phyloP scores from a whole-genome alignment of 2,329 filamentous ascomycete species.

The Colletotrichum endophyticum region DNA sequence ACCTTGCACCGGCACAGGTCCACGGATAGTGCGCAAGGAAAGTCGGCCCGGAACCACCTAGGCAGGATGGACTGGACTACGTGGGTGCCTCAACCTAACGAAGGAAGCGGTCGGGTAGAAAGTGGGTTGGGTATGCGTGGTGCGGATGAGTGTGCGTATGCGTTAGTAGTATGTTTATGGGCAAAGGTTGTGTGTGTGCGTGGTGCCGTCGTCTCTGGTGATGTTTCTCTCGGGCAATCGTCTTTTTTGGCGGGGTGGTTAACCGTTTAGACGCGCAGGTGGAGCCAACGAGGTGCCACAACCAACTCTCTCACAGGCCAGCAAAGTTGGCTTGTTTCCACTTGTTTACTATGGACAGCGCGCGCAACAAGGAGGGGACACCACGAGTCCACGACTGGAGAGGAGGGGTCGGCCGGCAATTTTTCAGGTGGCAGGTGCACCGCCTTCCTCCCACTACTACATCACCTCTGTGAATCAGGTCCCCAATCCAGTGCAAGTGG shows the following conservation, averaged over 20 bases:
- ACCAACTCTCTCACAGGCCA: slow-evolving; percentile 5
- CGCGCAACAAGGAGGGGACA: not conserved
- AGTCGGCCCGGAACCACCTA: not conserved
- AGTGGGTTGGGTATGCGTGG: not conserved
- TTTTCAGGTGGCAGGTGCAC: slow-evolving; percentile 3
- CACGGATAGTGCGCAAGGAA: not conserved
- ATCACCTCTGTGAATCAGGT: not conserved
- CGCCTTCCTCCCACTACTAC: not conserved
- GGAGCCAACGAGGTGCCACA: not conserved
- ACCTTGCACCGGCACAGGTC: not conserved
- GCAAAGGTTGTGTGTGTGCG: not conserved
- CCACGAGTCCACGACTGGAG: not conserved
- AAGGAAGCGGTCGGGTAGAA: not conserved
- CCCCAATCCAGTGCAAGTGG: not conserved
- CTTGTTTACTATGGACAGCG: not conserved
- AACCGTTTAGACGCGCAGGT: slow-evolving; percentile 11
- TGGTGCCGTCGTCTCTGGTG: slow-evolving; percentile 3
- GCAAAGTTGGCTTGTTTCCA: not conserved
- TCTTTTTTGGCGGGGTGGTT: slow-evolving; percentile 21
- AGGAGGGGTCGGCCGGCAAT: slow-evolving; percentile 6
- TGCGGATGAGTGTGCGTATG: not conserved
- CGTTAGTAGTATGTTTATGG: not conserved
- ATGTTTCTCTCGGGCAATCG: slow-evolving; percentile 4
- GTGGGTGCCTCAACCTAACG: slow-evolving; percentile 1
- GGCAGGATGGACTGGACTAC: not conserved